Evolutionary conservation across 441 rosid species (phyloP), one percentile per base, ranked within the genome.

Genomic region (Adansonia grandidieri): DNA sequence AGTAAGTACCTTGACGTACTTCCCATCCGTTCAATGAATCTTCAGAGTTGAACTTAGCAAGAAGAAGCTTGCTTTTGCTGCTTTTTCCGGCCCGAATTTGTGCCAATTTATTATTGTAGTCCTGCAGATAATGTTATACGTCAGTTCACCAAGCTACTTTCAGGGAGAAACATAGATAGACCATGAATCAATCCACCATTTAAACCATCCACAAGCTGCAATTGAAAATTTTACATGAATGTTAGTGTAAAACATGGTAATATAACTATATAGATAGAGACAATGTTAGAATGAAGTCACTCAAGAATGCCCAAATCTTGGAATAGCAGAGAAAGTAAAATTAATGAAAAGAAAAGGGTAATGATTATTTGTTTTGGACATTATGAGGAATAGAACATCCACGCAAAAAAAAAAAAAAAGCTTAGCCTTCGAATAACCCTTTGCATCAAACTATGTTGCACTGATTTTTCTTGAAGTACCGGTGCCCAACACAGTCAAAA

Each of bases 11-110:
- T 84, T 87, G 90, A 64, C 88, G 93, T 73, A 92, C 87, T 84
- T 96, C 93, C 99, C 99, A 96, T 17, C 93, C 97, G n/a, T 84
- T 37, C 77, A 96, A 86, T 37, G 98, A 82, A 60, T 90, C 91
- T 37, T 81, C 88, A 1, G 90, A 84, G 77, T 90, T 96, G 80
- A 96, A 92, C 84, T 96, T 96, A 4, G 98, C 86, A 10, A 94
- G 87, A 66, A 90, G 76, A 84, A 96, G 99, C 91, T 96, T 96
- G 89, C 98, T 93, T 78, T 96, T 96, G 84, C 97, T 91, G 90
- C 98, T 95, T 84, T 87, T 91, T 62, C 96, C 97, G 0, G 96
- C 97, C 40, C 96, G 86, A 48, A 91, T 81, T 82, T 93, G 99
- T 14, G 99, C 98, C 68, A 92, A 76, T 78, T 85, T 86, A 88